A percentile compares a stretch with the other conserved stretches of the same genome.
These are phyloP conservation scores for Purshia tridentata DNA, from an alignment of 306 rosid species.

Conservation along the genomic window DNA sequence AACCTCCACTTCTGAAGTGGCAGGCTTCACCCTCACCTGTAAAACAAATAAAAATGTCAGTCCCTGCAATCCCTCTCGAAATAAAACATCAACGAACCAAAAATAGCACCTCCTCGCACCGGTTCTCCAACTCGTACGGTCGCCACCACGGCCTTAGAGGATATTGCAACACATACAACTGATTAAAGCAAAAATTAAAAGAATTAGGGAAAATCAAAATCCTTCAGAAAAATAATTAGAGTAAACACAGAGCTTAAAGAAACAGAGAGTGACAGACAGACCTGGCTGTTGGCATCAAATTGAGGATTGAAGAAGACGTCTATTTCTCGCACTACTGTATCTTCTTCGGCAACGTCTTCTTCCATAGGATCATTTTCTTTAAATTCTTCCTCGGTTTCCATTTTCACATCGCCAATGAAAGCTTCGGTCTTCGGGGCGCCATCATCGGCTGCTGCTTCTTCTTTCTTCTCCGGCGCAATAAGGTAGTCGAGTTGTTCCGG, in stretches of 20 bases:
- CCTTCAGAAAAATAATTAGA: background rate
- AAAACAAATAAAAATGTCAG: constrained; percentile 3
- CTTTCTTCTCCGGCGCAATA: constrained; percentile 30
- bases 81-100: background rate
- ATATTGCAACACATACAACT: constrained; percentile 81
- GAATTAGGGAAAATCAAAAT: background rate
- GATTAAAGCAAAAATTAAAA: constrained; percentile 2
- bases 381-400: constrained; percentile 36
- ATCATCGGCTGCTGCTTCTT: constrained; percentile 22
- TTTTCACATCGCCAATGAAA: constrained; percentile 40
- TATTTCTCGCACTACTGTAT: constrained; percentile 72
- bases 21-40: constrained; percentile 70
- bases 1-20: constrained; percentile 56
- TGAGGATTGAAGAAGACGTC: constrained; percentile 71
- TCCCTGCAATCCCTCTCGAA: constrained; percentile 9
- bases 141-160: constrained; percentile 87
- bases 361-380: constrained; percentile 50
- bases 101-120: constrained; percentile 66
- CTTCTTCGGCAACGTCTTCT: constrained; percentile 46
- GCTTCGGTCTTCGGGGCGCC: constrained; percentile 27
- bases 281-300: constrained; percentile 51
- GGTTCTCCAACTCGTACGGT: constrained; percentile 74
- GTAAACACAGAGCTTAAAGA: background rate
- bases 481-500: constrained; percentile 23
- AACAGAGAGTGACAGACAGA: background rate